Base-by-base conservation (phyloP, 2,329 filamentous ascomycete genomes). In the Parastagonospora avenae region DNA sequence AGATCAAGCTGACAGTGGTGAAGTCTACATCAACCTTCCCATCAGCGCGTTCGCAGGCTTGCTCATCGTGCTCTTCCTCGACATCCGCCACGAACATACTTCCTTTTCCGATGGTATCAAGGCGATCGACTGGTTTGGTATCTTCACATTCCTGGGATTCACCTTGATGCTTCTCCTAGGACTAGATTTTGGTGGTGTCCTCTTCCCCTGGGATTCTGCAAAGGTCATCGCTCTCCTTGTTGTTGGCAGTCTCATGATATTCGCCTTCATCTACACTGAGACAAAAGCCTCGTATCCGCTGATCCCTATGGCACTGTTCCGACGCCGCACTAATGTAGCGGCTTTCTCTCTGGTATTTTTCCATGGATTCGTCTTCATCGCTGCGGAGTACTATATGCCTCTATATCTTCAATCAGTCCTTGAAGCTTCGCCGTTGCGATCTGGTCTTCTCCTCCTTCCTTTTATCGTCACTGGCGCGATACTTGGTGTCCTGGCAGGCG, bases 371-470 rank as follows among this genome's bases (percentile, higher is more conserved):
- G 78, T 68, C 12, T 71, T 72, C 54, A 72, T 89, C 35, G 83
- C 81, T 0, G 79, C 79, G 1, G 82, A 85, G 42, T 92, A 90
- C 71, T 92, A 89, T 62, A 76, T 91, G 24, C 89, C 89, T 0
- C 78, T 91, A 0, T 92, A 87, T 72, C 86, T 90, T 46, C 89
- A 92, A 67, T 81, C 85, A 2, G 87, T 87, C 0, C 80, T 86
- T 2, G 80, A 80, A 43, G 83, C 83, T 1, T 79, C 80, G 0
- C 85, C 87, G 0, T 74, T 89, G 30, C 76, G 77, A n/a, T 89
- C 85, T 0, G 80, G 79, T 61, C 59, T 87, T 0, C 80, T 88
- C 10, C 77, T 89, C 2, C 76, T 91, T 0, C 86, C 88, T 0
- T 81, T 86, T 35, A 84, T 71, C 14, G 55, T 76, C 3, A 67